Percentiles rank a stretch among this genome's conserved stretches.
phyloP scores from a whole-genome alignment of 2,329 filamentous ascomycete genomes.

The Cytospora leucostoma region DNA sequence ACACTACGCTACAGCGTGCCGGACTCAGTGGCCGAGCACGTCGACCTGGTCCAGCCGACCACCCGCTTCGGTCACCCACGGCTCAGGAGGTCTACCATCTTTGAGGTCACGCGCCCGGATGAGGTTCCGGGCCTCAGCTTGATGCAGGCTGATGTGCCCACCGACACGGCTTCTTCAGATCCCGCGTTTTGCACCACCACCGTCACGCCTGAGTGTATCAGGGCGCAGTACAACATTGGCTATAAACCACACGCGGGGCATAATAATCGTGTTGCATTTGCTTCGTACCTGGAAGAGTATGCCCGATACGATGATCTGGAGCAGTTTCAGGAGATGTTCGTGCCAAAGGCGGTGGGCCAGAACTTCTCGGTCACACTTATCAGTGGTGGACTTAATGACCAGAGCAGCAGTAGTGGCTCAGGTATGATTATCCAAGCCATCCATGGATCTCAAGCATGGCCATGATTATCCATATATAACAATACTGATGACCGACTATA shows the following conservation, averaged over 20 bases:
- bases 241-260: constrained; percentile 35
- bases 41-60: constrained; percentile 67
- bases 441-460: no score
- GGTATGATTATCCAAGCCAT: constrained; percentile 29
- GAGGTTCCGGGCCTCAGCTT: constrained; percentile 22
- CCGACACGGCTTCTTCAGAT: constrained; percentile 10
- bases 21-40: constrained; percentile 50
- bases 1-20: constrained; percentile 63
- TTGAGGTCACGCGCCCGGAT: constrained; percentile 37
- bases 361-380: constrained; percentile 59
- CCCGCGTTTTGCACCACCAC: constrained; percentile 41
- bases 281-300: constrained; percentile 50
- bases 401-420: constrained; percentile 42
- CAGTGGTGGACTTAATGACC: constrained; percentile 55
- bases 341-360: constrained; percentile 51
- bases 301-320: constrained; percentile 52
- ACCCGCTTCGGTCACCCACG: constrained; percentile 59
- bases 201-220: constrained; percentile 51
- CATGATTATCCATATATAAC: no score
- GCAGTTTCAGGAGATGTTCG: constrained; percentile 51
- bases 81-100: constrained; percentile 45
- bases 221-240: constrained; percentile 49
- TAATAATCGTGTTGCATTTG: constrained; percentile 41
- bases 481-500: background rate
- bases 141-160: background rate